Evolutionary conservation across 306 rosid species (phyloP), one percentile per base, ranked within the genome.

Genomic region (Sesbania bispinosa): DNA sequence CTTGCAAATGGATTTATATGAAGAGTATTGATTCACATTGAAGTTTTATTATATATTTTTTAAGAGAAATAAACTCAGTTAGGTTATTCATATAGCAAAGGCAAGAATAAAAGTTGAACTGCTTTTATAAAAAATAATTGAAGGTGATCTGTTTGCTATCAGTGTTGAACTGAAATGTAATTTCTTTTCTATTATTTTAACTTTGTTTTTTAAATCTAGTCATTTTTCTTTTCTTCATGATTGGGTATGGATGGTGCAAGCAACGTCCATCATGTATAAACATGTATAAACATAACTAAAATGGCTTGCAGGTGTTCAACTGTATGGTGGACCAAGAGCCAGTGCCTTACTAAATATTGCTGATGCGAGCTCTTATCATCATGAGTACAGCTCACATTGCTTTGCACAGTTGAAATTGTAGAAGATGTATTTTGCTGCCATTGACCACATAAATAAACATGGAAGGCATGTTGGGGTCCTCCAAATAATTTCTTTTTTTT

Each of bases 401-500:
- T 96, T 36, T 94, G 96, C 84, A 82, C 96, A 20, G 38, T 94
- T 58, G 97, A 94, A 80, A 85, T 94, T 47, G 97, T 91, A 24
- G 97, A 87, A 39, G 92, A 94, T 79, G 89, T 94, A 7, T n/a
- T 71, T 20, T 58, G 80, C 86, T 50, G 99, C 99, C 57, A 86
- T 89, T 77, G 81, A 88, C 19, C 99, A 89, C 73, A 89, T 94
- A 70, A 86, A 85, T 82, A 47, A 80, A 42, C 65, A 88, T 80
- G 99, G 96, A 86, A 91, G 97, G 99, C 78, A 79, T 33, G 71
- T 42, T 77, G 64, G 11, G 32, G 52, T 47, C 63, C 9, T 59
- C 15, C 69, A 16, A 76, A 57, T 54, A 42, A n/a, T n/a, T n/a
- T n/a, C 20, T 46, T 5, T 14, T 11, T 60, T 14, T 50, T 38